phyloP scores from a whole-genome alignment of 2,329 filamentous ascomycete species.

The Metarhizium guizhouense region DNA sequence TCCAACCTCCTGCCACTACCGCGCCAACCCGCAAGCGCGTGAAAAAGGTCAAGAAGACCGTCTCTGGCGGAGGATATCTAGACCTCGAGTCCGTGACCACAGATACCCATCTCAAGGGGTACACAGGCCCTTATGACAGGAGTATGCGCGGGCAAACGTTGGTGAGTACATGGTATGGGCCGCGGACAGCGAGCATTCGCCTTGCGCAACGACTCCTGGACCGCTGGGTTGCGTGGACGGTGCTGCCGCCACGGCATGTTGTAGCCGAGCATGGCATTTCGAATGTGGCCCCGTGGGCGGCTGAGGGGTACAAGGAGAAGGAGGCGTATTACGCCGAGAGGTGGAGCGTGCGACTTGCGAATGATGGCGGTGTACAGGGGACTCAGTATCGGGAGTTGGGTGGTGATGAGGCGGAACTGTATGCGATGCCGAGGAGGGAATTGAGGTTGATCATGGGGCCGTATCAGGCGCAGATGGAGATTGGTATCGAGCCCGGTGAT shows the following conservation, averaged over 20 bases:
- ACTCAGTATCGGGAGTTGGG: conserved; percentile 6
- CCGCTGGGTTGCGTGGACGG: conserved; percentile 31
- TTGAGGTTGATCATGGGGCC: conserved; percentile 27
- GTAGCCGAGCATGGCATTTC: conserved; percentile 17
- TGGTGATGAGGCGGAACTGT: conserved; percentile 18
- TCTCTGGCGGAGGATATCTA: conserved; percentile 14
- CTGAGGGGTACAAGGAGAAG: conserved; percentile 23
- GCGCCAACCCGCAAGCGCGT: conserved; percentile 13
- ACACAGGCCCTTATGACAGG: conserved; percentile 27
- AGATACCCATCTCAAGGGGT: conserved; percentile 23
- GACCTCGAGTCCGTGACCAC: conserved; percentile 24
- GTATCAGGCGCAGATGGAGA: conserved; percentile 19
- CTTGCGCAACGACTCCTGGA: conserved; percentile 28
- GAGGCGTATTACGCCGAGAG: conserved; percentile 24
- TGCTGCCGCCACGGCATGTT: conserved; percentile 28
- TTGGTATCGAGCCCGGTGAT: conserved; percentile 18
- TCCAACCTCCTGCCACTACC: neutral
- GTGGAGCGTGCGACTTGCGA: conserved; percentile 17
- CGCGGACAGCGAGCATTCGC: conserved; percentile 24
- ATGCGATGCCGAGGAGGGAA: conserved; percentile 16
- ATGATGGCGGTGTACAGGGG: conserved; percentile 11
- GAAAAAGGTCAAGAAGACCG: conserved; percentile 10
- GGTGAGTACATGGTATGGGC: conserved; percentile 33
- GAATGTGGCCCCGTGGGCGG: conserved; percentile 31
- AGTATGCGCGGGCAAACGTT: conserved; percentile 23